These are phyloP conservation scores for Vaccinium darrowii DNA, from an alignment of 148 eudicot genomes.

Conservation along the genomic window DNA sequence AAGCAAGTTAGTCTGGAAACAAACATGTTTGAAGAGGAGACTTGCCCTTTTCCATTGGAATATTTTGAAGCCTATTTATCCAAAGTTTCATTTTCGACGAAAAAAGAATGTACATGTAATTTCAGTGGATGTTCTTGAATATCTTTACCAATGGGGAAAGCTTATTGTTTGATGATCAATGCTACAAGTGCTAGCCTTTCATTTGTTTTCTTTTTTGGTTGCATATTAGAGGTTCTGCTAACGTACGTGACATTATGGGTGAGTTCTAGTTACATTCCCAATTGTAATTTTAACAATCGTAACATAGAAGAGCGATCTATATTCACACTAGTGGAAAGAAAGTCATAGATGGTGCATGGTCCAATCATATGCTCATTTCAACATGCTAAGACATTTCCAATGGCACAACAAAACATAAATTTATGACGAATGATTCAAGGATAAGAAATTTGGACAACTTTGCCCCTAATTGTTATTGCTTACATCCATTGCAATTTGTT, in stretches of 20 bases:
- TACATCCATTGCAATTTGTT: conserved; percentile 30
- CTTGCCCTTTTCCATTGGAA: too few relatives aligned
- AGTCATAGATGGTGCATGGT: too few relatives aligned
- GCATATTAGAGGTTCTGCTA: not conserved
- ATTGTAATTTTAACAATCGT: not conserved
- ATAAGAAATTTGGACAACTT: not conserved
- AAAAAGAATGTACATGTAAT: too few relatives aligned
- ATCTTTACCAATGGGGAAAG: not conserved
- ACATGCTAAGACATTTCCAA: not conserved
- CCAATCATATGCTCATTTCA: too few relatives aligned
- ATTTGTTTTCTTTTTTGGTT: too few relatives aligned
- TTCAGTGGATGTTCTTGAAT: too few relatives aligned
- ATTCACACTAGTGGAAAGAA: not conserved
- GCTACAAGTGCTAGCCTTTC: too few relatives aligned
- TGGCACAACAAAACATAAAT: not conserved
- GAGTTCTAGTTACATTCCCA: not conserved
- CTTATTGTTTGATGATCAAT: not conserved
- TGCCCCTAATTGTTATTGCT: conserved; percentile 19
- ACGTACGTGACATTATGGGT: not conserved
- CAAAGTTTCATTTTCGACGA: too few relatives aligned
- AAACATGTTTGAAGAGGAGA: too few relatives aligned
- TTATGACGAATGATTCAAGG: not conserved
- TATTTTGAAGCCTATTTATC: too few relatives aligned
- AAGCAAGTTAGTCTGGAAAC: not conserved
- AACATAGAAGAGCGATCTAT: not conserved